Evolutionary conservation across 2,329 filamentous ascomycete species (phyloP).

Genomic region (Monosporascus cannonballus): DNA sequence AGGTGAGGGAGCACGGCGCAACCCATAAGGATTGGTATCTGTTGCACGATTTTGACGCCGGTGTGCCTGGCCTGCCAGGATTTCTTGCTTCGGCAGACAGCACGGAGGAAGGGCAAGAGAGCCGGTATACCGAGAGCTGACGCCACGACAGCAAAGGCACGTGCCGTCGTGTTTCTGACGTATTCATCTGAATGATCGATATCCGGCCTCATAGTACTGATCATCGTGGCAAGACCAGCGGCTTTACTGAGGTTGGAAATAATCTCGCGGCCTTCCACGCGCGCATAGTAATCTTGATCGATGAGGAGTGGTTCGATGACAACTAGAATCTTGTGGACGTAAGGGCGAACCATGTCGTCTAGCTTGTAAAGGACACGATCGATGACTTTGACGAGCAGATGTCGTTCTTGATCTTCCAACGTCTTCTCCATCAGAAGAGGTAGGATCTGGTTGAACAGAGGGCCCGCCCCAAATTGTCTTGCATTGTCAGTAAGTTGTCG

Average conservation of each 20-base stretch:
- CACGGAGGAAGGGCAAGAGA: constrained; percentile 86
- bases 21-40: constrained; percentile 98
- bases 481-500: constrained; percentile 97
- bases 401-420: constrained; percentile 93
- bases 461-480: constrained; percentile 86
- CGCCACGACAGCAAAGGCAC: constrained; percentile 95
- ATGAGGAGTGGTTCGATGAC: constrained; percentile 99
- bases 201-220: constrained; percentile 97
- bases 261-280: constrained; percentile 96
- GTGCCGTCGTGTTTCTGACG: constrained; percentile 92
- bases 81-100: constrained; percentile 96
- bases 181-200: constrained; percentile 99
- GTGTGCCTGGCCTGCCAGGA: constrained; percentile 98
- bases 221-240: constrained; percentile 96
- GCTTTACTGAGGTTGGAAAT: constrained; percentile 98
- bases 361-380: constrained; percentile 98
- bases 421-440: constrained; percentile 98
- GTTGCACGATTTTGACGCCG: constrained; percentile 97
- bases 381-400: constrained; percentile 97
- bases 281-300: constrained; percentile 98
- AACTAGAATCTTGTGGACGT: constrained; percentile 96
- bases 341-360: constrained; percentile 91
- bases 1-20: constrained; percentile 93
- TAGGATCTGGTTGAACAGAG: constrained; percentile 95
- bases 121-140: constrained; percentile 94